A percentile compares a stretch with the other conserved stretches of the same genome.
These are phyloP conservation scores for Vaccinium corymbosum DNA, from an alignment of 148 eudicot species.

Conservation along the genomic window DNA sequence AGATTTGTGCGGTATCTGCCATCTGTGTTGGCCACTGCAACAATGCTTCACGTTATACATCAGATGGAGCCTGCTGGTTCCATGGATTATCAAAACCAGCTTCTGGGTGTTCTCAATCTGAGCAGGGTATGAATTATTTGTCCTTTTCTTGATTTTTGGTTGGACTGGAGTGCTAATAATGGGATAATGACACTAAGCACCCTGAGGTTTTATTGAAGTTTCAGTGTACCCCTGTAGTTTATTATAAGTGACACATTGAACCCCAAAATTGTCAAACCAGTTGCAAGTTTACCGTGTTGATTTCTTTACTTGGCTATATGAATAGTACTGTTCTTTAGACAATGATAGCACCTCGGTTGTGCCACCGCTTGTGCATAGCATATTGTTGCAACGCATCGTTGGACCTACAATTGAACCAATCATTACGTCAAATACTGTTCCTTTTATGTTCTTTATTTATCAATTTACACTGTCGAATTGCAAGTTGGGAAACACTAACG, in stretches of 20 bases:
- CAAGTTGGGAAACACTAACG: not conserved
- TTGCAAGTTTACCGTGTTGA: not conserved
- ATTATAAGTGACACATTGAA: not conserved
- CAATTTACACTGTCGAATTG: not conserved
- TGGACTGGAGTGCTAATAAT: not conserved
- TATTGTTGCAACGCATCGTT: not conserved
- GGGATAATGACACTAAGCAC: not conserved
- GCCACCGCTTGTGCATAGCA: not conserved
- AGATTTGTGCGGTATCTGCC: slow-evolving; percentile 59
- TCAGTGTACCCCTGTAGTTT: not conserved
- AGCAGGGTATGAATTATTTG: slow-evolving; percentile 41
- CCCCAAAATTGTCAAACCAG: not conserved
- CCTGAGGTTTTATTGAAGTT: not conserved
- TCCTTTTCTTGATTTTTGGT: not conserved
- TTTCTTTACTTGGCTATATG: not conserved
- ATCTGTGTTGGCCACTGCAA: slow-evolving; percentile 73
- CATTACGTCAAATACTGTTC: not conserved
- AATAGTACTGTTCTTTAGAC: too few species aligned
- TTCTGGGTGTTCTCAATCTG: slow-evolving; percentile 52
- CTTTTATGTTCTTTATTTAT: not conserved
- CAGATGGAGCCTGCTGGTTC: slow-evolving; percentile 45
- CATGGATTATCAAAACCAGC: slow-evolving; percentile 57
- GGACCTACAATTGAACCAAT: not conserved
- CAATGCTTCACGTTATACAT: slow-evolving; percentile 76
- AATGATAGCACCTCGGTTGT: not conserved